Evolutionary conservation across 768 basidiomycete genomes (phyloP).

Genomic region (Kwoniella sp.): DNA sequence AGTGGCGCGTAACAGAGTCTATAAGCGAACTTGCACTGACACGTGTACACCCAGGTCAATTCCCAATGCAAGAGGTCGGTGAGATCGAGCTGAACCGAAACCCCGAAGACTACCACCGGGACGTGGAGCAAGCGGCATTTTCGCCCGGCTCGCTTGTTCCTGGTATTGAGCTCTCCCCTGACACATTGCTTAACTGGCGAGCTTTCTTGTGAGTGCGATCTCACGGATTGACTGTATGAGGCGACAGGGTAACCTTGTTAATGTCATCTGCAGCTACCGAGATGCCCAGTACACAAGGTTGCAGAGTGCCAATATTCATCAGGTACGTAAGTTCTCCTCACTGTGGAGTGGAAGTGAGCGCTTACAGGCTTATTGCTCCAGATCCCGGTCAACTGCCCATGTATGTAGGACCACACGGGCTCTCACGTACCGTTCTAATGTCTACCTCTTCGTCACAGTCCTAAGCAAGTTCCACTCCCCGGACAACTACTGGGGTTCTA

Average conservation of each 20-base stretch:
- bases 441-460: conserved; percentile 23
- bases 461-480: conserved; percentile 50
- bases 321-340: conserved; percentile 14
- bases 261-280: too few relatives aligned
- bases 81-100: conserved; percentile 45
- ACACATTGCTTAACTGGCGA: conserved; percentile 51
- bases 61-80: conserved; percentile 50
- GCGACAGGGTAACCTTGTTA: too few relatives aligned
- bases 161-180: conserved; percentile 51
- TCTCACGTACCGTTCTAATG: conserved; percentile 21
- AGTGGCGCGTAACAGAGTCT: not conserved
- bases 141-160: conserved; percentile 53
- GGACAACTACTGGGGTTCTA: conserved; percentile 50
- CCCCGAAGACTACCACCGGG: conserved; percentile 53
- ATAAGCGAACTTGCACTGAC: too few relatives aligned
- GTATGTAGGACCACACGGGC: conserved; percentile 8
- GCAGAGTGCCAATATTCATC: conserved; percentile 50
- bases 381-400: conserved; percentile 42
- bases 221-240: too few relatives aligned
- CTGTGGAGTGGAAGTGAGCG: too few relatives aligned
- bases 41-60: conserved; percentile 14
- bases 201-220: conserved; percentile 40
- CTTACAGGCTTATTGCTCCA: too few relatives aligned
- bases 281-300: conserved; percentile 50
- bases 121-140: conserved; percentile 53